A percentile compares a stretch with the other conserved stretches of the same genome.
These are phyloP conservation scores for Trichophyton benhamiae DNA, from an alignment of 2,329 filamentous ascomycete species.

Conservation along the genomic window DNA sequence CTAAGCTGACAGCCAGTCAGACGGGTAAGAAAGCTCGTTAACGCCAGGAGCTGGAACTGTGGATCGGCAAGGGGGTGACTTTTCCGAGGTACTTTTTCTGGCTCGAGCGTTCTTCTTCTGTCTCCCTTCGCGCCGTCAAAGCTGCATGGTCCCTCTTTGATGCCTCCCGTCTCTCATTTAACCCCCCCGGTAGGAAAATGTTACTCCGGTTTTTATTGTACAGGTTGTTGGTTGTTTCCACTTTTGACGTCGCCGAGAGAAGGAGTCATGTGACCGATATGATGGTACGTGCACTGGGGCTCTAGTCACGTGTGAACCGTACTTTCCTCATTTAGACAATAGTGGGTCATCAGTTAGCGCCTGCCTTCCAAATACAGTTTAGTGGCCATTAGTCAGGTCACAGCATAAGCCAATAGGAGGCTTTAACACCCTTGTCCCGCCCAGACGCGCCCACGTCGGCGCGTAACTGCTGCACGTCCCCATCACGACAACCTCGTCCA, in stretches of 20 bases:
- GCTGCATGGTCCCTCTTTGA: too few species aligned
- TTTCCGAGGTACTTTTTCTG: not conserved
- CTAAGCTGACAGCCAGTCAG: not conserved
- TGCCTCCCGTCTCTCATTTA: not conserved
- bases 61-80: not conserved
- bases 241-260: not conserved
- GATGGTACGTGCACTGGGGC: not conserved
- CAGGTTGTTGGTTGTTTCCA: too few species aligned
- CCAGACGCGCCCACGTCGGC: conserved; percentile 7
- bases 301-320: not conserved
- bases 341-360: not conserved
- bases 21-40: not conserved
- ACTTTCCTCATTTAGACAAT: not conserved
- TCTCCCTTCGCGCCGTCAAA: not conserved
- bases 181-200: not conserved
- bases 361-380: not conserved
- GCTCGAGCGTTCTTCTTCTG: not conserved
- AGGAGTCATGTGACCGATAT: not conserved
- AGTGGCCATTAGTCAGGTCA: not conserved
- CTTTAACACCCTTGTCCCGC: conserved; percentile 3
- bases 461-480: not conserved
- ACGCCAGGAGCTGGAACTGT: conserved; percentile 2
- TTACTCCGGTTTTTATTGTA: too few species aligned
- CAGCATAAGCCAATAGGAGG: conserved; percentile 8
- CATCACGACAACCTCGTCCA: not conserved